These are phyloP conservation scores for Fusarium decemcellulare DNA, from an alignment of 2,329 filamentous ascomycete genomes.

Conservation along the genomic window DNA sequence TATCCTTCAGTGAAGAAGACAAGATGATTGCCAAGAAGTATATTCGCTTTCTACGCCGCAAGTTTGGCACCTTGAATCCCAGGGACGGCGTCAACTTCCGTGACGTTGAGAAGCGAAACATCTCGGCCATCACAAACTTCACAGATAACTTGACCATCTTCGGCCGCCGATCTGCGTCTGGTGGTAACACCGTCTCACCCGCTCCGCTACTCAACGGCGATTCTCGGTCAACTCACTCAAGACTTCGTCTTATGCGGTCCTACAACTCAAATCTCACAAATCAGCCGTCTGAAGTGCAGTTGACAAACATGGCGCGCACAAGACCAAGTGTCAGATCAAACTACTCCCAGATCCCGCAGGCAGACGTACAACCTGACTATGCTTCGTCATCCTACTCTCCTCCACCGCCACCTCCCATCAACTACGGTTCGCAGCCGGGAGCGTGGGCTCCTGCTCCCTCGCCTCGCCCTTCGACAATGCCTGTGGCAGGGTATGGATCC, in stretches of 20 bases:
- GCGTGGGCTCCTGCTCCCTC: background rate
- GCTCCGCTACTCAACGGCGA: background rate
- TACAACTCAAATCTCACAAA: background rate
- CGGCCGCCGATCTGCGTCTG: background rate
- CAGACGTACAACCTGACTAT: background rate
- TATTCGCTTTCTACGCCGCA: background rate
- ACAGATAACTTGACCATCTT: background rate
- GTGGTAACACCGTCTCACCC: background rate
- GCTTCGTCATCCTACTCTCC: background rate
- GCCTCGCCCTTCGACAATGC: background rate
- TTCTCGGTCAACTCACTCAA: background rate
- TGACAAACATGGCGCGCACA: background rate
- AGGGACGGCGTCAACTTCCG: background rate
- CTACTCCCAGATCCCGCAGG: background rate
- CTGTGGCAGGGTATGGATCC: too few species aligned
- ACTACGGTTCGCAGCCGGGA: background rate
- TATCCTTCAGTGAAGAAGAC: background rate
- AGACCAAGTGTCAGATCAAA: background rate
- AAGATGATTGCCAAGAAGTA: background rate
- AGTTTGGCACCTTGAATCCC: conserved; percentile 4
- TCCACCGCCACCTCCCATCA: background rate
- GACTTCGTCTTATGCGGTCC: background rate
- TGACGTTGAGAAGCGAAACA: background rate
- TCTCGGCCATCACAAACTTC: conserved; percentile 1
- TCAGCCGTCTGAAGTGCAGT: background rate